Evolutionary conservation across 805 yeast genomes (phyloP), one percentile per base, ranked within the genome.

Genomic region (Ogataea zsoltii): DNA sequence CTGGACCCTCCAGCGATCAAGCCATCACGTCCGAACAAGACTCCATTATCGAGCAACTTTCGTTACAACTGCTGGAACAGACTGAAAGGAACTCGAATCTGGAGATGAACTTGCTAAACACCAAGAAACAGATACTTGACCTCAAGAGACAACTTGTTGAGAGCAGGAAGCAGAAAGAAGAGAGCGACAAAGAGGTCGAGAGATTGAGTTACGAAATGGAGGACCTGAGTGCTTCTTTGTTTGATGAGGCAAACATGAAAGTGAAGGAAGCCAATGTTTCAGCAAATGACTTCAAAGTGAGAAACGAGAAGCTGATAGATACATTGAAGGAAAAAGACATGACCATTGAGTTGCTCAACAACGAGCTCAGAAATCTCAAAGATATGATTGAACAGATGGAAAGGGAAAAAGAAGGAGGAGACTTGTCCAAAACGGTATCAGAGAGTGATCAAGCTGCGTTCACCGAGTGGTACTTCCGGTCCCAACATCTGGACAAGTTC

Each of bases 241-340:
- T 88, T 60, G 85, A 80, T 50, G 94, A 89, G 60, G 96, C 96
- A 12, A 88, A 88, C 60, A 75, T 76, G 40, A 87, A 88, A 88
- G 96, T 88, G 6, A 80, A 85, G 39, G 79, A 82, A 50, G 96
- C 96, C 0, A 79, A 87, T 48, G 73, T 80, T 42, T 85, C 83
- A 45, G 77, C 83, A 4, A 75, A 82, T 58, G 80, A 78, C 28
- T 72, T 72, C 49, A 80, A 82, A 54, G 65, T 77, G 40, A 79
- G 82, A 53, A 85, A 85, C 55, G 67, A 75, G 28, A 80, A 76
- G 51, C 61, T 86, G 38, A 55, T 69, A 1, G 71, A 68, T 5
- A 76, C 76, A n/a, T 60, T 87, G 30, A 75, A 72, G 30, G 96
- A 89, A 61, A 83, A 83, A 58, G 89, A 88, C 56, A 63, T 69